Evolutionary conservation across 129 eudicot species (phyloP).

Genomic region (Rutidosis leptorrhynchoides): DNA sequence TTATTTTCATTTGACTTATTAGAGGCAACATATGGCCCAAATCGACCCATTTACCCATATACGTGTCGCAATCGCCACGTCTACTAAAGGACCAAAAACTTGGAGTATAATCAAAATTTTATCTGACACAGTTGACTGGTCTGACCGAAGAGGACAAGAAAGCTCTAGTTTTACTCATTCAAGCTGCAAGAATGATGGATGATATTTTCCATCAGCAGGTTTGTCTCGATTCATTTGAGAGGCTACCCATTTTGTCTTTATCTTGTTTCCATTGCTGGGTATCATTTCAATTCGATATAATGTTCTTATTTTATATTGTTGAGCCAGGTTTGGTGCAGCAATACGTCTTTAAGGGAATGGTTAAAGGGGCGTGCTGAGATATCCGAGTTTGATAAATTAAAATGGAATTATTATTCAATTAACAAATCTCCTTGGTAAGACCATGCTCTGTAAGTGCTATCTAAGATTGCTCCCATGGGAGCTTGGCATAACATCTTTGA

Average conservation of each 20-base stretch:
- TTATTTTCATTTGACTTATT: no score
- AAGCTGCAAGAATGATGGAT: constrained; percentile 76
- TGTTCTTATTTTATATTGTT: neutral
- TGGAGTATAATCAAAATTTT: neutral
- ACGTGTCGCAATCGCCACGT: neutral
- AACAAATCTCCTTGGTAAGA: constrained; percentile 91
- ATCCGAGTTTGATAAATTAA: constrained; percentile 62
- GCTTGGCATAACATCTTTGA: neutral
- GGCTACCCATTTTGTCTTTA: no score
- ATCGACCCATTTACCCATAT: neutral
- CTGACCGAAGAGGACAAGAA: constrained; percentile 67
- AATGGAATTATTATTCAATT: constrained; percentile 75
- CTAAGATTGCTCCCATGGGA: constrained; percentile 7
- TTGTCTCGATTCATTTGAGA: constrained; percentile 8
- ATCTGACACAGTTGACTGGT: constrained; percentile 59
- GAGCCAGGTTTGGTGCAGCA: constrained; percentile 77
- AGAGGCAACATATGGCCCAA: no score
- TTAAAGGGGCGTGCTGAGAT: constrained; percentile 55
- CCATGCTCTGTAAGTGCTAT: constrained; percentile 13
- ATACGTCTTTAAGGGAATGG: constrained; percentile 79
- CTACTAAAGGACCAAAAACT: neutral
- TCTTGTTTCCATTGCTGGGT: neutral
- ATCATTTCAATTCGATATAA: neutral
- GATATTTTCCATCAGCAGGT: constrained; percentile 78
- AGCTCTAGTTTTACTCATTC: constrained; percentile 58